Conservation (phyloP, 73 alveolate species). For the Paramecium pentaurelia region DNA sequence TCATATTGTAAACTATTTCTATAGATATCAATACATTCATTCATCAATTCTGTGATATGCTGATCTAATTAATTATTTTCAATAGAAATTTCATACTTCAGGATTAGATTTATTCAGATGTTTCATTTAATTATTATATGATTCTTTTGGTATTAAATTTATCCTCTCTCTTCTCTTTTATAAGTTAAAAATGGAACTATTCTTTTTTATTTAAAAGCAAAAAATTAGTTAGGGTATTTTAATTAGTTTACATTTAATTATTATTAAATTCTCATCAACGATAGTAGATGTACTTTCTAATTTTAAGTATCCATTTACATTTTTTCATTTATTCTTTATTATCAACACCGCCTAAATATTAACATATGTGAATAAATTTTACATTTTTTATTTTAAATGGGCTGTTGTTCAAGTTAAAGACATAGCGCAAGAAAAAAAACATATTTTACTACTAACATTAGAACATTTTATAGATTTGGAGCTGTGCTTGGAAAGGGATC, state of each 20-base stretch:
- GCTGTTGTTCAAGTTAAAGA: not conserved
- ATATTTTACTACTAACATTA: constrained; percentile 30
- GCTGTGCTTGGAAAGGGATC: constrained; percentile 51
- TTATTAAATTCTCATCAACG: not conserved
- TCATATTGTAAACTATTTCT: not conserved
- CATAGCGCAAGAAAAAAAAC: not conserved
- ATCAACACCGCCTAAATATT: not conserved
- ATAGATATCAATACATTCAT: not conserved
- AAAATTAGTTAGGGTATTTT: not conserved
- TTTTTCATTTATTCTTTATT: not conserved
- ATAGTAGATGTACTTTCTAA: not conserved
- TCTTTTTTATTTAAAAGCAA: not conserved
- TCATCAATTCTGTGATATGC: not conserved
- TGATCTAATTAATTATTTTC: not conserved
- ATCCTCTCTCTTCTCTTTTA: not conserved
- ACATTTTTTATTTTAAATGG: not conserved
- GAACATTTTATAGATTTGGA: constrained; percentile 34
- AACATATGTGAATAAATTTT: not conserved
- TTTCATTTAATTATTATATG: not conserved
- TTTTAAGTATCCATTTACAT: not conserved
- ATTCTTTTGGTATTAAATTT: not conserved
- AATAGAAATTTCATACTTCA: not conserved
- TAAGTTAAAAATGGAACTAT: not conserved
- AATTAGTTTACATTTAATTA: not conserved
- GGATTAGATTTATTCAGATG: not conserved